These are phyloP conservation scores for Neckera pumila DNA, from an alignment of 225 moss, liverwort and hornwort species.

Conservation along the genomic window DNA sequence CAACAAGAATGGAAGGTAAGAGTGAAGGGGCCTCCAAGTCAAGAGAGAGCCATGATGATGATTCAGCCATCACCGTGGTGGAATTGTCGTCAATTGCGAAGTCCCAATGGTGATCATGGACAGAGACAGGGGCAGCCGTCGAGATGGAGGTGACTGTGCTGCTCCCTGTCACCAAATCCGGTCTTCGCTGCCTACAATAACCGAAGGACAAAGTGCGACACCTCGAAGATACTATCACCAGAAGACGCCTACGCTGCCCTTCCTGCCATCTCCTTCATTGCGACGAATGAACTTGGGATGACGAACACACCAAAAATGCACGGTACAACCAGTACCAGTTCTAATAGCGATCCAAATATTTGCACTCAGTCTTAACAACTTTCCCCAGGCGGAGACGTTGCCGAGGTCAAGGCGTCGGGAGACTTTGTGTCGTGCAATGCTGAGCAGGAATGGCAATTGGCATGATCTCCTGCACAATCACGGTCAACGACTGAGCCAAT, in stretches of 20 bases:
- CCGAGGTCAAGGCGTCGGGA: too few species aligned
- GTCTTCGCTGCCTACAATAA: too few species aligned
- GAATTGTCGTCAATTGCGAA: background rate
- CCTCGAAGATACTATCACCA: background rate
- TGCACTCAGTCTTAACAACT: too few species aligned
- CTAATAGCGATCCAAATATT: background rate
- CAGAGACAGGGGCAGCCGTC: background rate
- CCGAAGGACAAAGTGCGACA: too few species aligned
- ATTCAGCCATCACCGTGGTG: too few species aligned
- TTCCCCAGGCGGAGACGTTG: too few species aligned
- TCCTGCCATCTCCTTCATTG: background rate
- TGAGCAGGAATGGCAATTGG: too few species aligned
- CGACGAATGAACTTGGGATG: background rate
- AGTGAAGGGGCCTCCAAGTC: fast-evolving
- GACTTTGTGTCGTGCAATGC: too few species aligned
- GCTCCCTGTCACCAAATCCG: too few species aligned
- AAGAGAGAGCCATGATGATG: background rate
- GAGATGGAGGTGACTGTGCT: background rate
- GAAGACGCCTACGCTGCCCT: background rate
- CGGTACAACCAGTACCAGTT: background rate
- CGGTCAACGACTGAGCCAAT: background rate
- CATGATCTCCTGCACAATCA: too few species aligned
- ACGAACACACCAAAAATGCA: background rate
- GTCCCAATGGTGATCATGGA: background rate
- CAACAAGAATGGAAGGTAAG: background rate